Percentiles rank a stretch among this genome's conserved stretches.
Conservation (phyloP, 805 yeast genomes). For the Debaryomyces hansenii region DNA sequence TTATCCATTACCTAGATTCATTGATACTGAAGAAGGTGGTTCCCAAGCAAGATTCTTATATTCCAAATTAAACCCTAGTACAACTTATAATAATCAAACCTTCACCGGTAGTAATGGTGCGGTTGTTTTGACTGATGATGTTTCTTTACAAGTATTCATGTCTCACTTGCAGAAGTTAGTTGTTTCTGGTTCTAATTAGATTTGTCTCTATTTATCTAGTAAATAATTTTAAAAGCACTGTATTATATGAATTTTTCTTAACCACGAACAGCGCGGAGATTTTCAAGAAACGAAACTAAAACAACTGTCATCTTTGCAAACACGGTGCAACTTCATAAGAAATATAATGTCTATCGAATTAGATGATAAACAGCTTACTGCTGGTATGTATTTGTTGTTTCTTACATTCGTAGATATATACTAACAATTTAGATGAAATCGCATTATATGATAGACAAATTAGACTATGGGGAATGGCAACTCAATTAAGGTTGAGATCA, state of each 20-base stretch:
- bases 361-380: conserved; percentile 2
- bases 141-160: conserved; percentile 92
- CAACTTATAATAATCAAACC: conserved; percentile 67
- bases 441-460: conserved; percentile 94
- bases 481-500: conserved; percentile 74
- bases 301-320: too few species aligned
- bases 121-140: conserved; percentile 95
- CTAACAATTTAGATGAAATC: conserved; percentile 59
- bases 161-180: conserved; percentile 89
- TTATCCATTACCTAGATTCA: conserved; percentile 96
- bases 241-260: neutral
- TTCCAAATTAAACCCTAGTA: conserved; percentile 93
- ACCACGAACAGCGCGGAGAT: neutral
- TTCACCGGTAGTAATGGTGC: conserved; percentile 52
- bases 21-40: conserved; percentile 97
- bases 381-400: conserved; percentile 1
- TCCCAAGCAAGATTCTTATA: conserved; percentile 96
- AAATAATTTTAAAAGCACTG: neutral
- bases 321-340: too few species aligned
- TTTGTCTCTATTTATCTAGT: neutral
- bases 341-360: neutral
- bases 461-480: conserved; percentile 93
- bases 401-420: neutral
- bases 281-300: neutral
- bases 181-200: conserved; percentile 49